Evolutionary conservation across 1,284 basidiomycete species (phyloP).

Genomic region (Rhodotorula glutinis): DNA sequence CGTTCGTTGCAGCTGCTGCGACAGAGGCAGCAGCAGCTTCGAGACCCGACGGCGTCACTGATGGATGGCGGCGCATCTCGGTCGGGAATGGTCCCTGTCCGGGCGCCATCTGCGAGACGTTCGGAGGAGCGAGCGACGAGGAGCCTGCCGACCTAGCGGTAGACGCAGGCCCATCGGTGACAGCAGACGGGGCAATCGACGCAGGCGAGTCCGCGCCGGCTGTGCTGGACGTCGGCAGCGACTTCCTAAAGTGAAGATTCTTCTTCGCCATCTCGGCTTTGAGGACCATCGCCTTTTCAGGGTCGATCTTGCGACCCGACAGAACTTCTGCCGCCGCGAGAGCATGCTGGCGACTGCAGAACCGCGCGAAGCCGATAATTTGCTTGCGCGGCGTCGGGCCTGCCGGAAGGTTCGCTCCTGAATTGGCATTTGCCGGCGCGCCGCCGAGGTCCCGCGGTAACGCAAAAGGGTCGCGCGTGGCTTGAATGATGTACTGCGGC

Average conservation of each 20-base stretch:
- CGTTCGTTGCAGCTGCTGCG: background rate
- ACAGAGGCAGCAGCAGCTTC: background rate
- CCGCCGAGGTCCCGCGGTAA: background rate
- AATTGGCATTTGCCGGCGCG: background rate
- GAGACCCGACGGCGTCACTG: background rate
- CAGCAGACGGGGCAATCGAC: no score
- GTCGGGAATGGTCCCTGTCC: no score
- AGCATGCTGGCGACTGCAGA: conserved; percentile 81
- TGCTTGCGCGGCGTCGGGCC: conserved; percentile 57
- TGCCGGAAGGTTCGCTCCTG: background rate
- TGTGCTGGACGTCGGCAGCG: background rate
- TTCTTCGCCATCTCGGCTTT: conserved; percentile 99
- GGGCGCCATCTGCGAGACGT: no score
- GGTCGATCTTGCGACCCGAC: conserved; percentile 86
- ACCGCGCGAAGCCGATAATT: conserved; percentile 97
- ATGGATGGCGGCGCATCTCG: background rate
- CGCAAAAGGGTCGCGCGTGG: background rate
- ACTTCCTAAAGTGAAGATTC: conserved; percentile 67
- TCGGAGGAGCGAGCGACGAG: background rate
- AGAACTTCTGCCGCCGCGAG: conserved; percentile 81
- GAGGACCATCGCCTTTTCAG: conserved; percentile 87
- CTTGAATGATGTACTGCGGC: conserved; percentile 6
- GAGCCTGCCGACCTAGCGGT: background rate
- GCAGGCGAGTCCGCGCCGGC: background rate
- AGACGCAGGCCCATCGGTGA: background rate